A percentile compares a stretch with the other conserved stretches of the same genome.
Conservation (phyloP, 140 eudicot genomes). For the Flaveria floridana region DNA sequence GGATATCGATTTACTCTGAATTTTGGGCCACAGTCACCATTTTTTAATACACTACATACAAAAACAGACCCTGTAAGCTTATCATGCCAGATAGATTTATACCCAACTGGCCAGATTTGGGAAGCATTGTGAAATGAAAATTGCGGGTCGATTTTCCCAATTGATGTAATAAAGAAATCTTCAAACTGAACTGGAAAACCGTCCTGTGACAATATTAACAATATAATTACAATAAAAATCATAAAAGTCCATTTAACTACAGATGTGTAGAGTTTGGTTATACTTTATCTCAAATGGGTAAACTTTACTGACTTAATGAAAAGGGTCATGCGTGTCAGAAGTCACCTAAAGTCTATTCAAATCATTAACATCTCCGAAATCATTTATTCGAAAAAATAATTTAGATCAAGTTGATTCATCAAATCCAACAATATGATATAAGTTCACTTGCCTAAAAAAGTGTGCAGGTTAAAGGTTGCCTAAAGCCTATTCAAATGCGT, state of each 20-base stretch:
- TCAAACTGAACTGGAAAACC: constrained; percentile 79
- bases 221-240: background rate
- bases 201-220: constrained; percentile 45
- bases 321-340: background rate
- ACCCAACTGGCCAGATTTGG: constrained; percentile 91
- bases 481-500: background rate
- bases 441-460: background rate
- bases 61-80: constrained; percentile 80
- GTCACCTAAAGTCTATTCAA: constrained; percentile 14
- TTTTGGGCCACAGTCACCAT: constrained; percentile 64
- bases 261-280: background rate
- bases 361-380: constrained; percentile 2
- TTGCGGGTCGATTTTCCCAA: constrained; percentile 71
- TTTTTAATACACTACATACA: constrained; percentile 56
- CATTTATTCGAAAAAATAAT: background rate
- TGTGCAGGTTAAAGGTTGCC: background rate
- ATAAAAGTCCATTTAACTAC: constrained; percentile 11
- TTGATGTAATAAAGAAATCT: constrained; percentile 63
- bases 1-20: constrained; percentile 70
- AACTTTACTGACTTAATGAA: background rate
- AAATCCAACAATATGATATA: background rate
- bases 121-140: constrained; percentile 49
- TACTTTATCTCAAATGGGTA: background rate
- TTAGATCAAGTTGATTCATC: background rate
- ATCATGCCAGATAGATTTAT: constrained; percentile 93